Evolutionary conservation across 345 rosid genomes (phyloP).

Genomic region (Jatropha curcas): DNA sequence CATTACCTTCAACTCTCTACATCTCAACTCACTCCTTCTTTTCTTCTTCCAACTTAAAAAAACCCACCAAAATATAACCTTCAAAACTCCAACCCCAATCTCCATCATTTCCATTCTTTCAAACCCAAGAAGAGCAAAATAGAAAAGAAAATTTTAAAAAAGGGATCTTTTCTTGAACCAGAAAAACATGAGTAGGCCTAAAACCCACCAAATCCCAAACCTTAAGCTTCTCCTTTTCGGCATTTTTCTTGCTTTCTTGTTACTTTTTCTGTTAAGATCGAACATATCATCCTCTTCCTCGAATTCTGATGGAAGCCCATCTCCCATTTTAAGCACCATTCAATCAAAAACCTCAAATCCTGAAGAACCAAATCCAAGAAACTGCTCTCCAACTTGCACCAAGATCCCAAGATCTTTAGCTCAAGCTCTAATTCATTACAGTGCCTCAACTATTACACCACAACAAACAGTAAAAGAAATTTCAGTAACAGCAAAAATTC

Average conservation of each 20-base stretch:
- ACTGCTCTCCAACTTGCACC: slow-evolving; percentile 44
- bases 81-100: background rate
- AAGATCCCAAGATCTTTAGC: slow-evolving; percentile 66
- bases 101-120: slow-evolving; percentile 1
- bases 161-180: background rate
- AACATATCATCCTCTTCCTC: slow-evolving; percentile 40
- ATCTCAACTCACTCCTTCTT: slow-evolving; percentile 5
- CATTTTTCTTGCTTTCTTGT: slow-evolving; percentile 53
- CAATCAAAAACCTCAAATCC: background rate
- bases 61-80: slow-evolving; percentile 14
- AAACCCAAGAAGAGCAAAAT: background rate
- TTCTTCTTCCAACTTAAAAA: background rate
- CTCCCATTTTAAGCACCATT: slow-evolving; percentile 2
- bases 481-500: slow-evolving; percentile 50
- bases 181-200: slow-evolving; percentile 63
- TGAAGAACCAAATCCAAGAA: slow-evolving; percentile 5
- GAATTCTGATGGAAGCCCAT: slow-evolving; percentile 9
- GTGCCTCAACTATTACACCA: slow-evolving; percentile 82
- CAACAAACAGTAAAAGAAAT: slow-evolving; percentile 82
- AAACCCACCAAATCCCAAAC: slow-evolving; percentile 44
- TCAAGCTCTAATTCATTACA: slow-evolving; percentile 72
- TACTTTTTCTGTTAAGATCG: slow-evolving; percentile 63
- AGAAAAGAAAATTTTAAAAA: background rate
- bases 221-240: slow-evolving; percentile 62
- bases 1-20: slow-evolving; percentile 14